Percentiles rank a stretch among this genome's conserved stretches.
phyloP scores from a whole-genome alignment of 192 early-diverging fungal genomes.

The Fimicolochytrium jonesii region DNA sequence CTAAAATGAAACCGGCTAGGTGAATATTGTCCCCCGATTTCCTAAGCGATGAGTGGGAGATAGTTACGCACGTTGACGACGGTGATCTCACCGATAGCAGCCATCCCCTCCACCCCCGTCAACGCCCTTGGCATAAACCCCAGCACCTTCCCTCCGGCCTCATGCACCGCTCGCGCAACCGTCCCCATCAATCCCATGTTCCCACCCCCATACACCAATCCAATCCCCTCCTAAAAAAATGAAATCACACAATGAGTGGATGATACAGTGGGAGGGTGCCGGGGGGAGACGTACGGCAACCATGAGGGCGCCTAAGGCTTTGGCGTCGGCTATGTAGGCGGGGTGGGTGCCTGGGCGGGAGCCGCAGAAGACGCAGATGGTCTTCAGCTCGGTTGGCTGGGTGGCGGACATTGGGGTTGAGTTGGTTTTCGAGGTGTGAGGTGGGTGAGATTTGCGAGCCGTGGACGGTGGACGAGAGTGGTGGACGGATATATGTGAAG shows the following conservation, averaged over 20 bases:
- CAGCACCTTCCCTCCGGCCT: conserved; percentile 57
- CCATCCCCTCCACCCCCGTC: conserved; percentile 20
- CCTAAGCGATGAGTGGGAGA: too few relatives aligned
- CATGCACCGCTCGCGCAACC: conserved; percentile 62
- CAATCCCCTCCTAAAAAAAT: too few relatives aligned
- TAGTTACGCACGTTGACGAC: conserved; percentile 39
- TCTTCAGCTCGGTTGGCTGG: too few relatives aligned
- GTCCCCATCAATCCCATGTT: conserved; percentile 71
- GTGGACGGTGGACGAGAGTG: too few relatives aligned
- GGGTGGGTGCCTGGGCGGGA: conserved; percentile 23
- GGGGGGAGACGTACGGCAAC: too few relatives aligned
- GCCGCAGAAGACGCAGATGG: conserved; percentile 50
- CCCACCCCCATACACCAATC: conserved; percentile 44
- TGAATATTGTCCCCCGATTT: not conserved
- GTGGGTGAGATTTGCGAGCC: too few relatives aligned
- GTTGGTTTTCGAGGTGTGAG: too few relatives aligned
- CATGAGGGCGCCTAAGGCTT: conserved; percentile 15
- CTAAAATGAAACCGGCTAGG: too few relatives aligned
- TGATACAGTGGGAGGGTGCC: too few relatives aligned
- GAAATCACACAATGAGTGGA: too few relatives aligned
- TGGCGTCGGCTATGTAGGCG: conserved; percentile 21
- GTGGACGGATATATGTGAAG: too few relatives aligned
- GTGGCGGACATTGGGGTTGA: too few relatives aligned
- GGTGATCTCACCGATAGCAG: conserved; percentile 45
- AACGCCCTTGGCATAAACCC: conserved; percentile 67